Base-by-base conservation (phyloP, 2,329 filamentous ascomycete species). In the Aspergillus tanneri region DNA sequence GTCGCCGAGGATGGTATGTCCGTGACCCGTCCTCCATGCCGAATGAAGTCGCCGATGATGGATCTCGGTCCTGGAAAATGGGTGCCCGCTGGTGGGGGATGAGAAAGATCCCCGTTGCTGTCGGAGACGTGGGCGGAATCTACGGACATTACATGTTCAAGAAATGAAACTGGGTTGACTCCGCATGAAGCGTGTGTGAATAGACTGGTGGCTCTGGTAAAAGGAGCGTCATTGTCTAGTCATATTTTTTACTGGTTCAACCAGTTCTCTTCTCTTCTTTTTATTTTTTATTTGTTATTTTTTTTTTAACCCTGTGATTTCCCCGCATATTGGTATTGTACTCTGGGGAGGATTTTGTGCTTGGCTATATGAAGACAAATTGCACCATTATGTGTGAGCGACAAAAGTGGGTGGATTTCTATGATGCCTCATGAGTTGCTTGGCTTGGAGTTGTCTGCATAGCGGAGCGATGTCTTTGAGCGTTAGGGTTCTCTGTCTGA, bases 81-180 rank as follows among this genome's bases (percentile, higher is more conserved):
- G 88, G 88, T 24, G 88, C 88, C 40, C 81, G 83, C 59, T 88
- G 84, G 72, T 92, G 88, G 88, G 88, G 88, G 28, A 90, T 90
- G 83, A 80, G 87, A 54, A 93, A 83, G 65, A 69, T 81, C 21
- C 78, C 79, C 2, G 75, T 82, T 53, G 77, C 75, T 11, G 69
- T 75, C 27, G 75, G 77, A 7, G 79, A 82, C 49, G 78, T 82
- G 5, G 78, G 78, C 19, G 80, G 80, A 3, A 74, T 82, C 60
- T 82, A 82, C 61, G 79, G 77, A 32, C 77, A 80, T 62, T 82
- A 81, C 59, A 81, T 81, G 74, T 82, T 81, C 60, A 80, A 80
- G 62, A 71, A 74, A 60, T 75, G 63, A 72, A 54, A 9, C 14
- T 5, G 27, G 40, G 21, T 40, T 32, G 21, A 14, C 14, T 34